Base-by-base conservation (phyloP, 2,329 filamentous ascomycete species). In the Metarhizium robertsii region DNA sequence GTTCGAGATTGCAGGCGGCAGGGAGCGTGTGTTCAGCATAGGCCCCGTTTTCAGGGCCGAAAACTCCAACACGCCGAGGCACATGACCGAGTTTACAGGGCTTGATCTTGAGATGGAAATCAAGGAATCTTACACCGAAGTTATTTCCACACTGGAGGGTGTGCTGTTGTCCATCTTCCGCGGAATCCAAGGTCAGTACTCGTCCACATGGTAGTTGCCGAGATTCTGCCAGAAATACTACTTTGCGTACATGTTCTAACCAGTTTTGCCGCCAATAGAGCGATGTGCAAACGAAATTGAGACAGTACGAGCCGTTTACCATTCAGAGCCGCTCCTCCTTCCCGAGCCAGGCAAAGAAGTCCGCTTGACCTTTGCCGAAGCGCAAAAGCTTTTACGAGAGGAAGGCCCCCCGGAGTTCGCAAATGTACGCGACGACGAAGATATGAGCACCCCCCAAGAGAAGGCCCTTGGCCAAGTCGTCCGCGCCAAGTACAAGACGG, bases 101-200 rank as follows among this genome's bases (percentile, higher is more conserved):
- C 86, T 95, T 52, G 90, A 95, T 88, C 67, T 94, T 67, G 90
- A 94, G 70, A 94, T 92, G 88, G 88, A 90, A 65, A 92, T 94
- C 68, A 79, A 89, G 65, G 80, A 92, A 57, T 74, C 83, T 69
- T 94, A 94, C 73, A 78, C 82, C 61, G 89, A 94, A 69, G 88
- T 92, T 52, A 77, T 85, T 61, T 71, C 83, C 59, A 79, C 88
- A 64, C 78, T 94, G 13, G 87, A 92, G 69, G 81, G 81, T 50
- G 83, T 92, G 53, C 82, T 94, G 64, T 75, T 92, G 38, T 77
- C 84, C 75, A 92, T 94, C 66, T 92, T 94, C 79, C 83, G 84
- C 49, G 85, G 85, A 45, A 20, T 45, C n/a, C 42, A 45, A 45
- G 42, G 42, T 45, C 42, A 45, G 42, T 20, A 45, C 20, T 45